Percentiles rank a stretch among this genome's conserved stretches.
phyloP scores from a whole-genome alignment of 768 basidiomycete species.

The Trametes cubensis region DNA sequence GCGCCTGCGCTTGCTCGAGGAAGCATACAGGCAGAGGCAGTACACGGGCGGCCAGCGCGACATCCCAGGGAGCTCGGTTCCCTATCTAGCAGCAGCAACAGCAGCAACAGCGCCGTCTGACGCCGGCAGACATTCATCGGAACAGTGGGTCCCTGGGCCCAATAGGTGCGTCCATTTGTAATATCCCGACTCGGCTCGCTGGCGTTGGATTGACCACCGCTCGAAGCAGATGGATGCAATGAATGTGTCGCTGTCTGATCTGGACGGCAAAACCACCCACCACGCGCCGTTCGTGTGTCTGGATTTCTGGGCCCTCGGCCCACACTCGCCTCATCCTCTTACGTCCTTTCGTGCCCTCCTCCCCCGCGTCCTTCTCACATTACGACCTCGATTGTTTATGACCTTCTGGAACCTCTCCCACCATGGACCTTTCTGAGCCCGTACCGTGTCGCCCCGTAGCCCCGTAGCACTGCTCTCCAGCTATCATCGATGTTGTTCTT shows the following conservation, averaged over 20 bases:
- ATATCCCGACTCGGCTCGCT: not conserved
- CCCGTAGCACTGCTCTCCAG: not conserved
- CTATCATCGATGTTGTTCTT: not conserved
- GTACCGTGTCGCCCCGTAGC: not conserved
- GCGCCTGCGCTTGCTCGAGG: slow-evolving; percentile 21
- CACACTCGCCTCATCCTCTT: too few relatives aligned
- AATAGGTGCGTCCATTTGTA: slow-evolving; percentile 1
- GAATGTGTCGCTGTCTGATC: not conserved
- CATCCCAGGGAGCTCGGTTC: not conserved
- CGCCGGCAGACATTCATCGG: slow-evolving; percentile 3
- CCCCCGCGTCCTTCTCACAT: too few relatives aligned
- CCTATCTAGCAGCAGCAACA: not conserved
- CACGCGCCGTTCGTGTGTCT: not conserved
- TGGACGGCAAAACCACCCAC: too few relatives aligned
- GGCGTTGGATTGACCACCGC: not conserved
- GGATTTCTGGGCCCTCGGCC: not conserved
- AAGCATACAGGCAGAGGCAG: slow-evolving; percentile 15
- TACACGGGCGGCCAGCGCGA: not conserved
- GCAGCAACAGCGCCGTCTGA: not conserved
- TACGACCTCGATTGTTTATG: too few relatives aligned
- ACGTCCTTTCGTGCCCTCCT: too few relatives aligned
- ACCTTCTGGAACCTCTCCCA: too few relatives aligned
- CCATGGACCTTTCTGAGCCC: too few relatives aligned
- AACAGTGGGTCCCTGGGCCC: slow-evolving; percentile 14
- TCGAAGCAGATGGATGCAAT: not conserved